Evolutionary conservation across 768 basidiomycete species (phyloP).

Genomic region (Suillus spraguei): DNA sequence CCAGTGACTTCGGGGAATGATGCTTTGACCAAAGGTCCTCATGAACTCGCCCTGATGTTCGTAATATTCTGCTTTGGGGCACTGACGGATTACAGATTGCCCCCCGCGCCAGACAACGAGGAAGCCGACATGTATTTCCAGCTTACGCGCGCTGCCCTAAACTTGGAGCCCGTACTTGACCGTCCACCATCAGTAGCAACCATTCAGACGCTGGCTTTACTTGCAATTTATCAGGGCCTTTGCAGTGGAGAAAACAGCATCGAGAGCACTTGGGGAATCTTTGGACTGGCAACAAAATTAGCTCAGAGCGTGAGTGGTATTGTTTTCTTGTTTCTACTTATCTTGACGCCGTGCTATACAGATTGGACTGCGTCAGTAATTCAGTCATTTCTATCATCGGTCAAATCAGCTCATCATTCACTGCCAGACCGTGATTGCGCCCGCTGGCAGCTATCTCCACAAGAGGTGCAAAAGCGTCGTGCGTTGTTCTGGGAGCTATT

Average conservation of each 20-base stretch:
- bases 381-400: constrained; percentile 9
- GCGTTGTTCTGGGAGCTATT: constrained; percentile 76
- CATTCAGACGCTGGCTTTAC: constrained; percentile 63
- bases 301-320: constrained; percentile 62
- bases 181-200: constrained; percentile 72
- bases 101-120: constrained; percentile 54
- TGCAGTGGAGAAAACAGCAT: constrained; percentile 70
- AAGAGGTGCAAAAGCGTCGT: constrained; percentile 70
- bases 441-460: constrained; percentile 60
- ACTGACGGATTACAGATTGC: constrained; percentile 55
- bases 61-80: constrained; percentile 66
- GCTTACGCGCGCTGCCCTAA: constrained; percentile 65
- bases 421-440: constrained; percentile 68
- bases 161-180: constrained; percentile 68
- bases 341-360: constrained; percentile 26
- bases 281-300: constrained; percentile 65
- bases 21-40: constrained; percentile 39
- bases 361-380: constrained; percentile 67
- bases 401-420: constrained; percentile 19
- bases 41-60: constrained; percentile 66
- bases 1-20: constrained; percentile 12
- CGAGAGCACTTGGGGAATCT: constrained; percentile 66
- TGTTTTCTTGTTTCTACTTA: neutral
- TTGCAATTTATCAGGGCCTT: constrained; percentile 74
- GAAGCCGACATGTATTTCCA: constrained; percentile 58